Evolutionary conservation across 495 filamentous ascomycete species (phyloP), one percentile per base, ranked within the genome.

Genomic region (Talaromyces wortmannii): DNA sequence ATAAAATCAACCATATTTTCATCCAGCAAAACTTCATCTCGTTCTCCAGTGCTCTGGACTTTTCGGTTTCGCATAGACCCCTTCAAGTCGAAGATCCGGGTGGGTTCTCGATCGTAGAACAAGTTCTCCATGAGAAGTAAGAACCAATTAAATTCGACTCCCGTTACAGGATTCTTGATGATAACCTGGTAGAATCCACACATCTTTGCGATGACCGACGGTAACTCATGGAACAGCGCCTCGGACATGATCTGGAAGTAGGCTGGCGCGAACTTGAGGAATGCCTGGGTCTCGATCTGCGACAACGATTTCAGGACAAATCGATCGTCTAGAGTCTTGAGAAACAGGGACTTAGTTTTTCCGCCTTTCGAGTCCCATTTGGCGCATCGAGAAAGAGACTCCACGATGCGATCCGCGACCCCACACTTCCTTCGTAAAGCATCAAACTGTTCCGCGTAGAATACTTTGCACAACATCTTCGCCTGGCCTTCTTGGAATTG

Each of bases 1-100:
- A 99, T 97, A 64, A 95, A 96, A 63, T 99, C 94, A 8, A 99
- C 94, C 85, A 99, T 96, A 73, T 99, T 99, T 65, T 97, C 94
- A 62, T 99, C 94, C 5, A 97, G 82, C 16, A 99, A 82, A 6
- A 99, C 94, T 67, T 99, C 94, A 60, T 97, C 90, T 58, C 89
- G 86, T 67, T 97, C 91, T 50, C 94, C 94, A 5, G 94, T 99
- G 48, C 86, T 88, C 63, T 97, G 85, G 40, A 96, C 94, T 64
- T 94, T 94, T 61, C 94, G 88, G 69, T 99, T 97, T 23, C 94
- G 85, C 95, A 99, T 97, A 4, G 90, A 95, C 7, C 94, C 94
- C 64, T 99, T 99, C 57, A 99, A 82, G 65, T 99, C 94, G 68
- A 97, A 99, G 49, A 95, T 92, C n/a, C 90, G 82, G 10, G 84